Evolutionary conservation across 352 stramenopile genomes (phyloP), one percentile per base, ranked within the genome.

Genomic region (Pythium volutum): DNA sequence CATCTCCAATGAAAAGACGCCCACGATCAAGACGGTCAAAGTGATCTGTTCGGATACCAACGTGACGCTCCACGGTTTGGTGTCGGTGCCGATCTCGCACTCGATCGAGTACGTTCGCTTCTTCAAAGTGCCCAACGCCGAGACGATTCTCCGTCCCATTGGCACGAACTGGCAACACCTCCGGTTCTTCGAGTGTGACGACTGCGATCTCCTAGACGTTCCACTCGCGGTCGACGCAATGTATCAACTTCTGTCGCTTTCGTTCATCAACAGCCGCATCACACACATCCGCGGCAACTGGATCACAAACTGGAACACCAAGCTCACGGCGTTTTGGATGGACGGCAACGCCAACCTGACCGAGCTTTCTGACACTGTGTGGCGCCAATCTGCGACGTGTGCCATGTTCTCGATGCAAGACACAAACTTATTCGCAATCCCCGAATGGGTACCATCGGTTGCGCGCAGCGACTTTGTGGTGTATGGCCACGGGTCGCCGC

Each of bases 81-180:
- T 56, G 15, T 41, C 50, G 1, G 18, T 33, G 7, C 39, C 51
- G 1, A 26, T 66, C 1, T 22, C 59, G 14, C 23, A 2, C 3
- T 43, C 49, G 11, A 16, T 66, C 20, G 59, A 66, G 51, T 66
- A 52, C 14, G 55, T 66, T 26, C 59, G 49, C 18, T 53, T 66
- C 34, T 22, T 49, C 25, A 10, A 25, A 18, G 51, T 63, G 8
- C 46, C 51, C 2, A 60, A 60, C 18, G 49, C 51, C 7, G 51
- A 22, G 2, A 36, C 25, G 22, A 55, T 60, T 22, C 31, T 66
- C 8, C 27, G 9, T 12, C 14, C 59, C 2, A 34, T 66, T 10
- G 59, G 51, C 29, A 20, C 11, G 4, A 66, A 60, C 33, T 62
- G 59, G 59, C 33, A 55, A 42, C 42, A 60, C 43, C 16, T 66